Percentiles rank a stretch among this genome's conserved stretches.
These are phyloP conservation scores for Aspergillus tubingensis DNA, from an alignment of 2,329 filamentous ascomycete species.

Conservation along the genomic window DNA sequence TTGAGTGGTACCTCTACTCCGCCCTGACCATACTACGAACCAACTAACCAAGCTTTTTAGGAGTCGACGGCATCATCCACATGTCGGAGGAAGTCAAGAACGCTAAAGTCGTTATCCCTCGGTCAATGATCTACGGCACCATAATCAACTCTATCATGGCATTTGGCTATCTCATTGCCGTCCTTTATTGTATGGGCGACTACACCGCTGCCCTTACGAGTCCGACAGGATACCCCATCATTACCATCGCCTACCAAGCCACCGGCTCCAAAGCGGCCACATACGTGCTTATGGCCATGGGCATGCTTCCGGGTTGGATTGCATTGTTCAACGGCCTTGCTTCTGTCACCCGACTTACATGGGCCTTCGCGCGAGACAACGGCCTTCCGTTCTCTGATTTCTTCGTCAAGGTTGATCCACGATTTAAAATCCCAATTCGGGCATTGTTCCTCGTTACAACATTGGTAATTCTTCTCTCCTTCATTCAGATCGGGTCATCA, in stretches of 20 bases:
- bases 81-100: slow-evolving; percentile 54
- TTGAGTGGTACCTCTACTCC: slow-evolving; percentile 14
- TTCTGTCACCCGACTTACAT: slow-evolving; percentile 44
- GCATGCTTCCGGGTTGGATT: slow-evolving; percentile 29
- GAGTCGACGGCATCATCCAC: slow-evolving; percentile 31
- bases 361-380: slow-evolving; percentile 47
- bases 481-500: slow-evolving; percentile 53
- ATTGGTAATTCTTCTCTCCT: slow-evolving; percentile 32
- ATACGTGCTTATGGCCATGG: slow-evolving; percentile 46
- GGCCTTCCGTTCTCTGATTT: slow-evolving; percentile 43
- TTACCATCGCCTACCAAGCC: slow-evolving; percentile 54
- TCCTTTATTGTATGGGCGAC: slow-evolving; percentile 48
- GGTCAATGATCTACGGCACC: slow-evolving; percentile 49
- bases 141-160: slow-evolving; percentile 50
- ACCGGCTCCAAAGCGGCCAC: slow-evolving; percentile 44
- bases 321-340: slow-evolving; percentile 31
- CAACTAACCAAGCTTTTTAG: slow-evolving; percentile 9
- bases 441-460: slow-evolving; percentile 31
- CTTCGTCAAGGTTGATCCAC: slow-evolving; percentile 29
- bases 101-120: slow-evolving; percentile 48
- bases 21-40: no score
- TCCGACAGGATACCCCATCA: slow-evolving; percentile 50
- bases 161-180: slow-evolving; percentile 45
- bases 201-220: slow-evolving; percentile 40
- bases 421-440: slow-evolving; percentile 44